Evolutionary conservation across 495 filamentous ascomycete species (phyloP), one percentile per base, ranked within the genome.

Genomic region (Aspergillus avenaceus): DNA sequence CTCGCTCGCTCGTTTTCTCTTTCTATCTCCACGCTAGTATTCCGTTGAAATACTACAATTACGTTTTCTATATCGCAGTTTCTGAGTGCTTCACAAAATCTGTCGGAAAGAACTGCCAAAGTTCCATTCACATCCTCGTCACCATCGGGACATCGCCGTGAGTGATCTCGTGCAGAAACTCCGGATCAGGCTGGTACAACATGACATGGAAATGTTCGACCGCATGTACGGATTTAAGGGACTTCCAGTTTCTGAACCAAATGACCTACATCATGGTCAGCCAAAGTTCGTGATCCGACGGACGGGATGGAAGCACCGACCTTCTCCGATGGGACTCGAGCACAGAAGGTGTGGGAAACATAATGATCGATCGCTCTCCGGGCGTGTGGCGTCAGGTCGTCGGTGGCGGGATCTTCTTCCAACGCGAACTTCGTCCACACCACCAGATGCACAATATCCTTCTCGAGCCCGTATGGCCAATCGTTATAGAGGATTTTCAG

Each of bases 201-300:
- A 96, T 91, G 60, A 96, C 86, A 66, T 96, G 90, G 66, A 96
- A 93, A 61, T 96, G 90, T 74, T 96, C 90, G n/a, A 95, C 79
- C n/a, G 86, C 81, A 53, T 88, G 81, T 11, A 96, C 79, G 3
- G 81, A 86, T 66, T 95, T 95, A 52, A 96, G 69, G 2, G 77
- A 78, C 44, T 71, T 76, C 90, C 90, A 95, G 60, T 95, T 95
- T 74, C 86, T 90, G 73, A 95, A 95, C 90, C 90, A 96, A 37
- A 87, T 77, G 28, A 90, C 82, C 83, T 88, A 50, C 5, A 41
- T 21, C 16, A 46, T 41, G n/a, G 29, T 21, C 8, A 45, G 21
- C 45, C 42, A 38, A n/a, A n/a, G n/a, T n/a, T n/a, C n/a, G n/a
- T n/a, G n/a, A n/a, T n/a, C n/a, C n/a, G n/a, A n/a, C n/a, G n/a